phyloP scores from a whole-genome alignment of 805 yeast genomes.

The Kuraishia molischiana region DNA sequence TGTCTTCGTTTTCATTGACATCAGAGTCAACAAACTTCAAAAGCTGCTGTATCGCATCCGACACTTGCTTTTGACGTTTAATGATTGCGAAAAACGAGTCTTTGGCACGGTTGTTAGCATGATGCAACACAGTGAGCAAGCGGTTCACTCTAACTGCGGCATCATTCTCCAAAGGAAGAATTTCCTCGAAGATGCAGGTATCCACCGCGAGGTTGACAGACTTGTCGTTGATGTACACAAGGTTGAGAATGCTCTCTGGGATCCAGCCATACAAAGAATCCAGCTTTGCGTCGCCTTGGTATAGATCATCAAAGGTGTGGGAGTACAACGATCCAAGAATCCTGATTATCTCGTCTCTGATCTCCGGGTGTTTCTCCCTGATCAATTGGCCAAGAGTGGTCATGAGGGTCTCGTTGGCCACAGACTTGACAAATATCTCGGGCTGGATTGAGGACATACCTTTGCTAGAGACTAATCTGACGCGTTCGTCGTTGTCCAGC shows the following conservation, averaged over 20 bases:
- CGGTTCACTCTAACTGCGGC: constrained; percentile 40
- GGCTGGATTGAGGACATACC: constrained; percentile 39
- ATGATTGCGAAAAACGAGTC: constrained; percentile 61
- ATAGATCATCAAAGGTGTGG: constrained; percentile 24
- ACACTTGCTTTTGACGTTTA: constrained; percentile 54
- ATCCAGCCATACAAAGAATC: constrained; percentile 33
- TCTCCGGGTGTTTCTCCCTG: constrained; percentile 60
- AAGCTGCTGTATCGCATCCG: constrained; percentile 39
- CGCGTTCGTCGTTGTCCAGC: constrained; percentile 66
- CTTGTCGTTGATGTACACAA: constrained; percentile 66
- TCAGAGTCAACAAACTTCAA: constrained; percentile 34
- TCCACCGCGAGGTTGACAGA: constrained; percentile 62
- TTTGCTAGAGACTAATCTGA: constrained; percentile 51
- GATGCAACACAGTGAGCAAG: constrained; percentile 35
- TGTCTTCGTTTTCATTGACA: constrained; percentile 18
- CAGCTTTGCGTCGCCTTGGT: constrained; percentile 15
- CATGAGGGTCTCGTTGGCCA: constrained; percentile 39
- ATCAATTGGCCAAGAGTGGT: constrained; percentile 49
- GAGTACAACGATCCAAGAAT: constrained; percentile 49
- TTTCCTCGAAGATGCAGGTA: constrained; percentile 41
- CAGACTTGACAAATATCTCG: constrained; percentile 32
- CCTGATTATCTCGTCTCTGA: constrained; percentile 49
- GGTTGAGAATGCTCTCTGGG: constrained; percentile 55
- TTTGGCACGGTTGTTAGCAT: constrained; percentile 46
- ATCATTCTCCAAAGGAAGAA: constrained; percentile 46